A percentile compares a stretch with the other conserved stretches of the same genome.
Conservation (phyloP, 2,329 filamentous ascomycete species). For the Fonsecaea multimorphosa region DNA sequence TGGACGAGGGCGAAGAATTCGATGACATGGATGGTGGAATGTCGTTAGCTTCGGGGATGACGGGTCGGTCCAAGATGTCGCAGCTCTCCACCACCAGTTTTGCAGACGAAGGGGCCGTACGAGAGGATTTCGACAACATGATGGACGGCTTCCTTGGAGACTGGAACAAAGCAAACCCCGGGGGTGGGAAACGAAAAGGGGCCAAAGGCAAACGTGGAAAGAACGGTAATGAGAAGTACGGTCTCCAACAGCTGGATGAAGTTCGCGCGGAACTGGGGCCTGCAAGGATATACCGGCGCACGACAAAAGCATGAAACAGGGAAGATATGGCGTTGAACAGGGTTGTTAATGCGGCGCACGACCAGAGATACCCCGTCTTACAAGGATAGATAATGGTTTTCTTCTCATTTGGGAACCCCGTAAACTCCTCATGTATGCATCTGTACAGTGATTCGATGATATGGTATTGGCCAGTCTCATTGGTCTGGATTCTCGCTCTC, state of each 20-base stretch:
- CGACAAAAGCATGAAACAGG: constrained; percentile 35
- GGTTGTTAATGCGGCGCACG: constrained; percentile 22
- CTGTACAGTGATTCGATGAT: constrained; percentile 29
- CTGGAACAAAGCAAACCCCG: constrained; percentile 51
- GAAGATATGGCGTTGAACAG: constrained; percentile 8
- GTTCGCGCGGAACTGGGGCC: constrained; percentile 80
- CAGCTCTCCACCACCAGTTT: constrained; percentile 64
- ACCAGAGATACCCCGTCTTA: constrained; percentile 30
- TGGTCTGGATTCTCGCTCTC: constrained; percentile 17
- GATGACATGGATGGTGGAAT: constrained; percentile 57
- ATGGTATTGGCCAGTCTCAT: constrained; percentile 15
- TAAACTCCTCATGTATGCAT: constrained; percentile 33
- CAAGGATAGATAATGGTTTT: constrained; percentile 23
- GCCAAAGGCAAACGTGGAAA: constrained; percentile 68
- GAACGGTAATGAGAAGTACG: constrained; percentile 79
- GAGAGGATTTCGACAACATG: constrained; percentile 83
- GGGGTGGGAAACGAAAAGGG: constrained; percentile 50
- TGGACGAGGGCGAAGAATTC: constrained; percentile 62
- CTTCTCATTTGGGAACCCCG: constrained; percentile 15
- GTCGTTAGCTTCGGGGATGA: constrained; percentile 56
- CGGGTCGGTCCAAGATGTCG: constrained; percentile 59
- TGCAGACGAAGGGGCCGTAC: constrained; percentile 60
- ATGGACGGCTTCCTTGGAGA: constrained; percentile 90
- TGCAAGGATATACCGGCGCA: constrained; percentile 63
- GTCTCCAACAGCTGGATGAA: constrained; percentile 89